A percentile compares a stretch with the other conserved stretches of the same genome.
Conservation (phyloP, 106 monocot genomes). For the Dendrobium catenatum region DNA sequence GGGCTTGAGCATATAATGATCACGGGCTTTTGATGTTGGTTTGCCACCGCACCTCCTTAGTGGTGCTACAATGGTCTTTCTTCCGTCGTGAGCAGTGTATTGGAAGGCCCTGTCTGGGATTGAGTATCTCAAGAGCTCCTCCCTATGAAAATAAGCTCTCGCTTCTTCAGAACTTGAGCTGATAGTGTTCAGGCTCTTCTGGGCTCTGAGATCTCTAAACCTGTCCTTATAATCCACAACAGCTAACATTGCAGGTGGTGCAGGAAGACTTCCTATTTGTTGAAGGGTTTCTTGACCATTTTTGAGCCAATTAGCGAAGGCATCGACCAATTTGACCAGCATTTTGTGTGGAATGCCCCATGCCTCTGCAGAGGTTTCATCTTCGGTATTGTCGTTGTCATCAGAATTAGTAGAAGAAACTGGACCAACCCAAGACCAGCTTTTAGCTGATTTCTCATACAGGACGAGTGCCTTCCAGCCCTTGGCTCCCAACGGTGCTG, state of each 20-base stretch:
- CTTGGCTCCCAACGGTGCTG: slow-evolving; percentile 92
- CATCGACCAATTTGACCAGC: slow-evolving; percentile 94
- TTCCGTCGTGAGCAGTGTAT: slow-evolving; percentile 84
- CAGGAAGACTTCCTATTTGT: slow-evolving; percentile 85
- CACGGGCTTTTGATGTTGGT: slow-evolving; percentile 92
- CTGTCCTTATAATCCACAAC: slow-evolving; percentile 78
- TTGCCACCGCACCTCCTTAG: slow-evolving; percentile 90
- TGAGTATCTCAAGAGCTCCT: slow-evolving; percentile 76
- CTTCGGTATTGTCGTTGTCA: slow-evolving; percentile 45
- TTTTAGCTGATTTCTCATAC: slow-evolving; percentile 77
- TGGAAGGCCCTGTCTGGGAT: slow-evolving; percentile 89
- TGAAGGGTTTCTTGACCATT: slow-evolving; percentile 85
- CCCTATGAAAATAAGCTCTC: slow-evolving; percentile 68
- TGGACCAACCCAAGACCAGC: slow-evolving; percentile 80
- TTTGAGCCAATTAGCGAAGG: slow-evolving; percentile 97
- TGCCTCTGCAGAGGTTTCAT: slow-evolving; percentile 86
- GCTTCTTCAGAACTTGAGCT: slow-evolving; percentile 77
- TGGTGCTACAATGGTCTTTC: slow-evolving; percentile 90
- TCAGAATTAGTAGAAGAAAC: slow-evolving; percentile 24
- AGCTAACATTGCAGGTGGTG: slow-evolving; percentile 51
- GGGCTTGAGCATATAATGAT: slow-evolving; percentile 90
- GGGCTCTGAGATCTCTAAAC: slow-evolving; percentile 85
- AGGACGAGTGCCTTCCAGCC: slow-evolving; percentile 69
- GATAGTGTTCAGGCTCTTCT: slow-evolving; percentile 88
- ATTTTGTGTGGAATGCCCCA: slow-evolving; percentile 94